Base-by-base conservation (phyloP, 1,284 basidiomycete species). In the Phaffia rhodozyma region DNA sequence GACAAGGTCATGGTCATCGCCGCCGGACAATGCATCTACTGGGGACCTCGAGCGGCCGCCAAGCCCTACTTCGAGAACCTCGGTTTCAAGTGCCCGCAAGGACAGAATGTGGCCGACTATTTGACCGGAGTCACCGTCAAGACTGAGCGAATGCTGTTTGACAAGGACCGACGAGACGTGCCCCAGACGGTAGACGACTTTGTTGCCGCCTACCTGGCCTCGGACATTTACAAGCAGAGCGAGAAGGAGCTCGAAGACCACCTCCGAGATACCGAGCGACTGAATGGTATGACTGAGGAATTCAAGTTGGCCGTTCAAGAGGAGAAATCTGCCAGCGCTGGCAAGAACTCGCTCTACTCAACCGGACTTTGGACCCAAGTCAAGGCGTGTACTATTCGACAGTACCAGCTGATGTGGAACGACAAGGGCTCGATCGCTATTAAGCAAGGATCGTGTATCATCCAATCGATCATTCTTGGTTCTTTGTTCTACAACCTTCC, bases 1-100 rank as follows among this genome's bases (percentile, higher is more conserved):
- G 83, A 87, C 75, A 86, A 86, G 70, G 81, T 85, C 54, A 80
- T 81, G 68, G 82, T 93, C 43, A 80, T 93, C 62, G 83, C 89
- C 71, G 79, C 88, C 72, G 91, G 90, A 11, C 84, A 82, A 57
- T 83, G 89, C 70, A 85, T 89, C 16, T 93, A 85, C 79, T 90
- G 84, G 72, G 90, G 91, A 4, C 83, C 86, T 3, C 79, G 84
- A 0, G 72, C 73, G 75, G 81, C 86, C 67, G 91, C 90, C 1
- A 82, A 86, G 49, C 77, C 77, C 0, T 91, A 92, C 76, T 91
- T 91, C 68, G 84, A 88, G 70, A 75, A 78, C 43, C 77, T 92
- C 23, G 91, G 90, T 6, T 93, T 84, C 76, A 83, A 84, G 32
- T 71, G 71, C 54, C 58, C 63, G 21, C 63, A 57, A 11, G 63